Evolutionary conservation across 768 basidiomycete genomes (phyloP).

Genomic region (Suillus weaverae): DNA sequence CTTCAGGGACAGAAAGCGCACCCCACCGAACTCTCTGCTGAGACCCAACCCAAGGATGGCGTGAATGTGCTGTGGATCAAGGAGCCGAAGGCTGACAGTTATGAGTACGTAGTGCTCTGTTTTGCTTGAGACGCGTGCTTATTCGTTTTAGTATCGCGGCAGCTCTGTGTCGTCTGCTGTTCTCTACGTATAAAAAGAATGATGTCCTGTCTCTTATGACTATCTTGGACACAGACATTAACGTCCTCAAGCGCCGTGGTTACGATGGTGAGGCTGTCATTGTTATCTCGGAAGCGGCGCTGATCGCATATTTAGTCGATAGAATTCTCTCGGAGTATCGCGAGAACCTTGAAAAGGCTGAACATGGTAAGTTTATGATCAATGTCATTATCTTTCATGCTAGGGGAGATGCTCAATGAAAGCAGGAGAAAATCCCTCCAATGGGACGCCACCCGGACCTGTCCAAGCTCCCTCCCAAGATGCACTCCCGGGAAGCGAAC

Average conservation of each 20-base stretch:
- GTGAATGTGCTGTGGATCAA: slow-evolving; percentile 66
- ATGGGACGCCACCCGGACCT: neutral
- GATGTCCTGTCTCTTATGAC: slow-evolving; percentile 88
- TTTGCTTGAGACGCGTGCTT: slow-evolving; percentile 5
- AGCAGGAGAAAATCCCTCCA: neutral
- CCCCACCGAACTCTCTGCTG: slow-evolving; percentile 62
- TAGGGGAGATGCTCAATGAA: neutral
- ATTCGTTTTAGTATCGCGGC: slow-evolving; percentile 64
- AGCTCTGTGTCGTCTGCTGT: slow-evolving; percentile 72
- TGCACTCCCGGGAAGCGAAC: neutral
- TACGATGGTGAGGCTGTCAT: slow-evolving; percentile 60
- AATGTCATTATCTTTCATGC: neutral
- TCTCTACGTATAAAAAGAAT: slow-evolving; percentile 72
- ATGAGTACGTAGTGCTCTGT: slow-evolving; percentile 59
- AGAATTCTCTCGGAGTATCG: slow-evolving; percentile 5
- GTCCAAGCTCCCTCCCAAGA: neutral
- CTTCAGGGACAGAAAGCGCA: slow-evolving; percentile 17
- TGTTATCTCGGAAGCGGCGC: neutral
- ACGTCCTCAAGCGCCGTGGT: slow-evolving; percentile 72
- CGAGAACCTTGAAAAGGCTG: neutral
- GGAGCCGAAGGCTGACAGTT: slow-evolving; percentile 75
- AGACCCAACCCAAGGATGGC: slow-evolving; percentile 47
- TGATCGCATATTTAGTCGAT: slow-evolving; percentile 9
- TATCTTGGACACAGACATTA: slow-evolving; percentile 84
- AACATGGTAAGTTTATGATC: neutral